These are phyloP conservation scores for Annulohypoxylon stygium DNA, from an alignment of 495 filamentous ascomycete genomes.

Conservation along the genomic window DNA sequence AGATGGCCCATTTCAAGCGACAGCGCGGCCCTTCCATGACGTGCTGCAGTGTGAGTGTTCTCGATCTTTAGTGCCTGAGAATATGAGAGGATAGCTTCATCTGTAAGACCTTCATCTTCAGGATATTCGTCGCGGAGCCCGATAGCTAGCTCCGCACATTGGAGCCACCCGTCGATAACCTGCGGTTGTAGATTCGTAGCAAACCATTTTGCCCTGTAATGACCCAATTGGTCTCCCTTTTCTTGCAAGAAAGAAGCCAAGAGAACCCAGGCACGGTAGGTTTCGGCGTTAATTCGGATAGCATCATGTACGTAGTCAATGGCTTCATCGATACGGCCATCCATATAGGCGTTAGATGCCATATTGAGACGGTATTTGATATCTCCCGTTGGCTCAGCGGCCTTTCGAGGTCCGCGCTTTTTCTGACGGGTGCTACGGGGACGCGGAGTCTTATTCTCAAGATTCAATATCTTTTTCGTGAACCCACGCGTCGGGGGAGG, in stretches of 20 bases:
- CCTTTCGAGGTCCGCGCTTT: conserved; percentile 74
- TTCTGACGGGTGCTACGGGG: conserved; percentile 32
- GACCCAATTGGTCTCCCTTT: conserved; percentile 74
- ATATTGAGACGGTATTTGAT: conserved; percentile 78
- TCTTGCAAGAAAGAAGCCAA: conserved; percentile 79
- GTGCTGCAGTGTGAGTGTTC: conserved; percentile 67
- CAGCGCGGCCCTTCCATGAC: conserved; percentile 71
- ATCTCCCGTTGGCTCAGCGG: conserved; percentile 77
- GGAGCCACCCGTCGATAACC: conserved; percentile 75
- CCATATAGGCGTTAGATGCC: conserved; percentile 78
- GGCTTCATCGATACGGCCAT: conserved; percentile 73
- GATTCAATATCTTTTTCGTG: conserved; percentile 27
- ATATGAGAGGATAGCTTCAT: conserved; percentile 75
- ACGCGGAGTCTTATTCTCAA: conserved; percentile 25
- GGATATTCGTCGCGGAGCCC: conserved; percentile 65
- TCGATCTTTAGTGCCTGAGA: conserved; percentile 75
- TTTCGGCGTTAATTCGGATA: conserved; percentile 85
- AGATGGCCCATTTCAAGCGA: conserved; percentile 67
- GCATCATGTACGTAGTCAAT: conserved; percentile 73
- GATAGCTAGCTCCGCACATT: conserved; percentile 74
- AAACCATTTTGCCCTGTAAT: conserved; percentile 74
- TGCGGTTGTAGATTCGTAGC: conserved; percentile 80
- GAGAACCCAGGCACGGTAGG: conserved; percentile 80
- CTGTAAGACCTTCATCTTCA: conserved; percentile 62
- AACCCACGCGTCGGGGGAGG: conserved; percentile 27